Evolutionary conservation across 495 filamentous ascomycete genomes (phyloP), one percentile per base, ranked within the genome.

Genomic region (Trichoderma reesei): DNA sequence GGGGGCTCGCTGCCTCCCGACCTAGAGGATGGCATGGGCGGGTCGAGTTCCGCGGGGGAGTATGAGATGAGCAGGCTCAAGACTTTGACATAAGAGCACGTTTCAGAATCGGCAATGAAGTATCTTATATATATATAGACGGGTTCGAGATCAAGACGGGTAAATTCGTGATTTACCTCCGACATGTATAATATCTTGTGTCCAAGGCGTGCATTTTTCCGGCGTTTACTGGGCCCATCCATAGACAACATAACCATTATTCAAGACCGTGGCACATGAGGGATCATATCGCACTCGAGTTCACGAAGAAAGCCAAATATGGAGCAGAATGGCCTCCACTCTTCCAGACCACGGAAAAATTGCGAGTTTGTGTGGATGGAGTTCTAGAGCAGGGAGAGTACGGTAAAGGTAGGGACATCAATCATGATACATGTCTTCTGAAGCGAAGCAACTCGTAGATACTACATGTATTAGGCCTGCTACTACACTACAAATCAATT

Each of bases 51-150:
- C 3, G 72, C 67, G 26, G 72, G 69, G 4, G 78, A 80, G 38
- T 81, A 84, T 62, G 82, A 82, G 61, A 75, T 78, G 66, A 82
- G 82, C 79, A 65, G 74, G 73, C 5, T 71, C 76, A 56, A 56
- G 51, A 9, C 51, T 56, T 56, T 26, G 51, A 33, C 26, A 56
- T 56, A 56, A 26, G 16, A 31, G 26, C 1, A 56, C 4, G 10
- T 10, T 56, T 14, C 48, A 33, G 1, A 7, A 34, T 3, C 0
- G 20, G 51, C 20, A 56, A 56, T 18, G 3, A n/a, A n/a, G n/a
- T n/a, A n/a, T n/a, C n/a, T n/a, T n/a, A n/a, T n/a, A n/a, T 18
- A 56, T 48, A 48, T 39, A 56, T 56, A 56, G 31, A 56, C 51
- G 31, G 51, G 26, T 33, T 56, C 1, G 16, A 1, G 8, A n/a